A percentile compares a stretch with the other conserved stretches of the same genome.
Conservation (phyloP, 305 asterid genomes). For the Rubia occidens region DNA sequence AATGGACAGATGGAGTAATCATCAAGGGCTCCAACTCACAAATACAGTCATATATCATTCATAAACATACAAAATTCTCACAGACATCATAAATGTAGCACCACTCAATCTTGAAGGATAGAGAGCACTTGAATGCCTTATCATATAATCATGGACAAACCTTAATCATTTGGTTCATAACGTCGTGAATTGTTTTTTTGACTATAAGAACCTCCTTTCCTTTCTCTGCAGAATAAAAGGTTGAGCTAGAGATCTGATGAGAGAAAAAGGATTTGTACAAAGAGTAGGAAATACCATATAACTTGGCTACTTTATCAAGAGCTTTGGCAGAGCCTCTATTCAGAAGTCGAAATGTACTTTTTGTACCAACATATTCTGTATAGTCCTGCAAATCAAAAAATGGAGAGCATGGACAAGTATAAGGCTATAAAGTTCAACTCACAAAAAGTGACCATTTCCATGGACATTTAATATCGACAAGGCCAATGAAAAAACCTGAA, state of each 20-base stretch:
- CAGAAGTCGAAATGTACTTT: constrained; percentile 94
- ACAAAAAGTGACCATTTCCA: constrained; percentile 2
- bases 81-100: not conserved
- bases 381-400: constrained; percentile 49
- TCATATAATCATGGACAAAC: constrained; percentile 32
- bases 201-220: constrained; percentile 87
- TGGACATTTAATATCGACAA: constrained; percentile 9
- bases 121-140: not conserved
- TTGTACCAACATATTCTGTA: constrained; percentile 76
- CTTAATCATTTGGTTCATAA: constrained; percentile 94
- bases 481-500: constrained; percentile 45
- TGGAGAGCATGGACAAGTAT: constrained; percentile 16
- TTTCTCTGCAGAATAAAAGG: constrained; percentile 40
- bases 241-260: constrained; percentile 16
- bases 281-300: constrained; percentile 56
- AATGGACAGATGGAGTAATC: no score
- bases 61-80: not conserved
- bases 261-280: constrained; percentile 17
- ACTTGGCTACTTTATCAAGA: constrained; percentile 94
- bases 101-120: not conserved
- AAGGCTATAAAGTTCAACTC: not conserved
- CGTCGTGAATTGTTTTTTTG: constrained; percentile 92
- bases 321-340: constrained; percentile 99
- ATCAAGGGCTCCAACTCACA: not conserved
- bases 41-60: not conserved